Evolutionary conservation across 1,139 yeast species (phyloP).

Genomic region (Pichia sp.): DNA sequence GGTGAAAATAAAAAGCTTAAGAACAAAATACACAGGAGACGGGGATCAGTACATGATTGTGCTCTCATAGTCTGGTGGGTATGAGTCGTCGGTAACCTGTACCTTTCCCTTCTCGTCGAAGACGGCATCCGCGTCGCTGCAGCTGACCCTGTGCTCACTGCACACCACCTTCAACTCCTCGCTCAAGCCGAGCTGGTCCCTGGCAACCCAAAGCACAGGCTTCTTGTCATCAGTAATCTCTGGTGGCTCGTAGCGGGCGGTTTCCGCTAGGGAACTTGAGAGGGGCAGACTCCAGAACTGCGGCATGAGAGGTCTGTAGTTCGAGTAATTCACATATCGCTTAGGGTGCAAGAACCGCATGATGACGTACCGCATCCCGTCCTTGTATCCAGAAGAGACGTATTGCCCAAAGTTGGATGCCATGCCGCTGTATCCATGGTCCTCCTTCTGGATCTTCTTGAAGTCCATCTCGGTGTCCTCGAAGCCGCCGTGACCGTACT

Average conservation of each 20-base stretch:
- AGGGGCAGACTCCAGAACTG: conserved; percentile 39
- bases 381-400: not conserved
- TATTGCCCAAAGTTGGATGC: conserved; percentile 13
- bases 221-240: conserved; percentile 53
- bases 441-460: conserved; percentile 7
- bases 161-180: conserved; percentile 51
- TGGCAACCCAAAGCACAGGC: conserved; percentile 84
- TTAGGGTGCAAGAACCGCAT: conserved; percentile 64
- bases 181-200: conserved; percentile 80
- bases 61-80: conserved; percentile 41
- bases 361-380: conserved; percentile 21
- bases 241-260: conserved; percentile 63
- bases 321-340: conserved; percentile 53
- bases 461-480: not conserved
- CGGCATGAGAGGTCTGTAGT: conserved; percentile 54
- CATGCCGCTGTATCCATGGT: conserved; percentile 4
- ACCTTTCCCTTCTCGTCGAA: conserved; percentile 58
- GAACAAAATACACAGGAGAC: not conserved
- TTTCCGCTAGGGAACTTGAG: conserved; percentile 24
- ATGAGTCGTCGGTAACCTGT: conserved; percentile 52
- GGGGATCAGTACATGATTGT: conserved; percentile 12
- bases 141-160: conserved; percentile 42
- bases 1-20: not conserved
- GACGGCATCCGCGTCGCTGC: conserved; percentile 64
- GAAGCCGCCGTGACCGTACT: not conserved